Evolutionary conservation across 2,329 filamentous ascomycete species (phyloP).

Genomic region (Talaromyces sp.): DNA sequence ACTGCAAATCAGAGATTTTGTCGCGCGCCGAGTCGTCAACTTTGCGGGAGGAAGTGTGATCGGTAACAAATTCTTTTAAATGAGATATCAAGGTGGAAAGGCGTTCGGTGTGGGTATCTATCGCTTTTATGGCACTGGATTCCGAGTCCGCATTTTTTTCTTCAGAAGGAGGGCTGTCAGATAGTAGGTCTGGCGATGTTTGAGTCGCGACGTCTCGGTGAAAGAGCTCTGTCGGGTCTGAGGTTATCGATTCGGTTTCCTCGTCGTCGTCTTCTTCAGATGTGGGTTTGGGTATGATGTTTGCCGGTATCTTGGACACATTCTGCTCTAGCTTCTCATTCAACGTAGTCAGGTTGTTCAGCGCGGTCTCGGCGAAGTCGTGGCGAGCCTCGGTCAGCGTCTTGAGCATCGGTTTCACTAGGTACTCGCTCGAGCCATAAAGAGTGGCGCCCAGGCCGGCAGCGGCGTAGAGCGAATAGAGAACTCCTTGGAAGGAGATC

Average conservation of each 20-base stretch:
- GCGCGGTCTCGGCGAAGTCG: constrained; percentile 51
- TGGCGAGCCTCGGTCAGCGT: constrained; percentile 53
- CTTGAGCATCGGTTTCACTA: constrained; percentile 56
- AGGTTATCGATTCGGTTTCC: constrained; percentile 45
- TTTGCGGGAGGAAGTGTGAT: constrained; percentile 28
- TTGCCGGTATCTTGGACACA: constrained; percentile 49
- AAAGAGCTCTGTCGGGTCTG: constrained; percentile 61
- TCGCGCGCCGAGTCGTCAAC: constrained; percentile 30
- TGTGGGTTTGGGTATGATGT: neutral
- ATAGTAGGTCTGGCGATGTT: constrained; percentile 44
- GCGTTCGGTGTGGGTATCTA: constrained; percentile 35
- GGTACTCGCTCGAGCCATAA: constrained; percentile 56
- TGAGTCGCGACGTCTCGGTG: constrained; percentile 61
- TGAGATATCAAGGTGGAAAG: constrained; percentile 50
- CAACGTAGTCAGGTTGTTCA: constrained; percentile 49
- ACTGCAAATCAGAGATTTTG: constrained; percentile 42
- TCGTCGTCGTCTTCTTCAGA: constrained; percentile 20
- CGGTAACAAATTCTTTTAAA: constrained; percentile 43
- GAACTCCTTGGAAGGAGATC: constrained; percentile 53
- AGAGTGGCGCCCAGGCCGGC: constrained; percentile 52
- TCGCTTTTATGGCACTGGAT: constrained; percentile 13
- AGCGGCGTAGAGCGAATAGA: constrained; percentile 54
- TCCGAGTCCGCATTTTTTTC: neutral
- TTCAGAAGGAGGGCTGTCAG: constrained; percentile 17
- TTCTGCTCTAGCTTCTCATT: constrained; percentile 52